Base-by-base conservation (phyloP, 2,329 filamentous ascomycete genomes). In the Cladosporium sp. region DNA sequence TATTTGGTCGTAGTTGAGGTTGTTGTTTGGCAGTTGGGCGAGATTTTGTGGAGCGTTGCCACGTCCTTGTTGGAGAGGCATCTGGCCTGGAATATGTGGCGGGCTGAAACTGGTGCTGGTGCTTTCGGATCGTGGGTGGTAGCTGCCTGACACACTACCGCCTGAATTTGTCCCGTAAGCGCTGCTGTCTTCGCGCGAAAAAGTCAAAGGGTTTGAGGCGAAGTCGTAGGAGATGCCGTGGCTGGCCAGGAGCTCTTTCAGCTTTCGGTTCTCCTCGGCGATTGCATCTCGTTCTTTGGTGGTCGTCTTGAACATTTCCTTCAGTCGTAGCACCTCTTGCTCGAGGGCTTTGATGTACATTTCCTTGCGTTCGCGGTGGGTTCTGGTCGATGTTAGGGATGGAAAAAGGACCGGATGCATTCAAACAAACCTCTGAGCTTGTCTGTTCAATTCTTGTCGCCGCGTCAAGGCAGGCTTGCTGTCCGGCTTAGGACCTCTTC, bases 351-450 rank as follows among this genome's bases (percentile, higher is more conserved):
- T 95, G 74, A 96, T 95, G 68, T 97, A 97, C 61, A 90, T 80
- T 71, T 97, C 93, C 69, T 97, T 97, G 59, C 93, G 84, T 72
- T 97, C 93, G 50, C 93, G 89, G 70, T 99, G 93, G 15, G 93
- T 97, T 65, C 93, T 96, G 65, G 1, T 13, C 7, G 43, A 8
- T 59, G 47, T 53, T 39, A 55, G 41, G 17, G n/a, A 32, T 9
- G 7, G 13, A 19, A 17, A 15, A 18, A 37, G 30, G 44, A 11
- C 29, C 8, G 13, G 9, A 17, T 2, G 18, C 15, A 24, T 22
- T 6, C 19, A 7, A 13, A 50, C 71, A 60, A 81, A 95, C 91
- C 91, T 86, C 70, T 97, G 93, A 24, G 93, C 93, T 73, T 97
- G 92, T 56, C 93, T 83, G 67, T 97, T 97, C 54, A 97, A 75